A percentile compares a stretch with the other conserved stretches of the same genome.
phyloP scores from a whole-genome alignment of 805 yeast species.

The Jamesozyma piceae region DNA sequence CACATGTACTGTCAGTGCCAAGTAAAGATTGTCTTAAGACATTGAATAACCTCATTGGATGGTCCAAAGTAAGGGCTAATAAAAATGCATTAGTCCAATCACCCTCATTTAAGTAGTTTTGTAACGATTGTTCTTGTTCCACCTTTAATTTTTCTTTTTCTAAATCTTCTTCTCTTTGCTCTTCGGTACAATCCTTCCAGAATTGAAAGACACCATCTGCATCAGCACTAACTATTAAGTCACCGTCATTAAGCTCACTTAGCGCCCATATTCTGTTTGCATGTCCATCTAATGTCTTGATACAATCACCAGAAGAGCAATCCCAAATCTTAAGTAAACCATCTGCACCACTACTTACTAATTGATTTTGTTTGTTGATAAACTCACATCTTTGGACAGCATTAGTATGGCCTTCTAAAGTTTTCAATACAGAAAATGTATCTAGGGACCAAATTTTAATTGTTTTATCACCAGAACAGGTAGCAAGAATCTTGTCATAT shows the following conservation, averaged over 20 bases:
- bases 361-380: conserved; percentile 54
- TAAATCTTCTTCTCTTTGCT: conserved; percentile 43
- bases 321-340: conserved; percentile 93
- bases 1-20: conserved; percentile 29
- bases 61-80: conserved; percentile 77
- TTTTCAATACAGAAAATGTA: conserved; percentile 65
- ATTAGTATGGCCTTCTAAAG: conserved; percentile 91
- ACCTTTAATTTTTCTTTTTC: conserved; percentile 47
- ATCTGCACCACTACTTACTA: conserved; percentile 80
- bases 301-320: conserved; percentile 60
- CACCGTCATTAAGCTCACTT: conserved; percentile 55
- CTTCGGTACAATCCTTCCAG: conserved; percentile 85
- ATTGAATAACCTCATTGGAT: conserved; percentile 78
- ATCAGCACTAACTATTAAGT: conserved; percentile 72
- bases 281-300: conserved; percentile 84
- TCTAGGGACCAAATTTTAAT: conserved; percentile 79
- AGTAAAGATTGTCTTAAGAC: conserved; percentile 57
- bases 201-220: conserved; percentile 87
- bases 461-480: conserved; percentile 90
- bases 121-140: conserved; percentile 82
- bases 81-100: conserved; percentile 87
- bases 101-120: conserved; percentile 57
- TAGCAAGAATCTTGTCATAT: conserved; percentile 65
- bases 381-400: conserved; percentile 79
- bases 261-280: conserved; percentile 93